phyloP scores from a whole-genome alignment of 2,329 filamentous ascomycete genomes.

The Neofusicoccum ribis region DNA sequence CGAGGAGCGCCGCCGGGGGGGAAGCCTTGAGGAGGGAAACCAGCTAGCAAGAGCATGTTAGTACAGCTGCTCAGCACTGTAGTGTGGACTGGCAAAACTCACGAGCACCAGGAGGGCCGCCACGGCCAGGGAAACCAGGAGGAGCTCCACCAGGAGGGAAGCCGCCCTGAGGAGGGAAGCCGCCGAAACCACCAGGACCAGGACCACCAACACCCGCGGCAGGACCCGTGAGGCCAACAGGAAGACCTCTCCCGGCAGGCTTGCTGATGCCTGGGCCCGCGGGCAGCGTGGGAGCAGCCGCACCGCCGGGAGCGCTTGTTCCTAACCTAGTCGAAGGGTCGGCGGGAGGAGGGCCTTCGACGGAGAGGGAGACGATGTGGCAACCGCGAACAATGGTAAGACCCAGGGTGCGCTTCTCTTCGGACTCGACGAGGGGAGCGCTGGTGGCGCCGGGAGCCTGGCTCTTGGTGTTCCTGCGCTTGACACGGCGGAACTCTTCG shows the following conservation, averaged over 20 bases:
- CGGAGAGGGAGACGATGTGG: conserved; percentile 90
- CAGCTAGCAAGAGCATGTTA: conserved; percentile 26
- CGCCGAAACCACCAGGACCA: conserved; percentile 61
- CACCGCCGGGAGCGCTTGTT: conserved; percentile 68
- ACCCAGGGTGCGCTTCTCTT: conserved; percentile 97
- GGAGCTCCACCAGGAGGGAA: conserved; percentile 48
- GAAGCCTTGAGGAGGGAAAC: conserved; percentile 27
- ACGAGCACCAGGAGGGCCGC: conserved; percentile 38
- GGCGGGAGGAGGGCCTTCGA: conserved; percentile 92
- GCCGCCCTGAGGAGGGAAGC: conserved; percentile 52
- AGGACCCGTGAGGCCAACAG: conserved; percentile 83
- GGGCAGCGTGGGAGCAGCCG: conserved; percentile 62
- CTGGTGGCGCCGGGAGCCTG: conserved; percentile 62
- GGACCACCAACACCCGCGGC: conserved; percentile 83
- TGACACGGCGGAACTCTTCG: conserved; percentile 92
- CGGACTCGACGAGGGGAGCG: conserved; percentile 73
- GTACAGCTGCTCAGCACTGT: conserved; percentile 9
- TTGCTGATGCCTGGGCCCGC: conserved; percentile 87
- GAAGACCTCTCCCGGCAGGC: conserved; percentile 82
- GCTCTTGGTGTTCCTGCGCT: conserved; percentile 77
- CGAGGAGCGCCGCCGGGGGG: conserved; percentile 38
- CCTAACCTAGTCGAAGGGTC: conserved; percentile 90
- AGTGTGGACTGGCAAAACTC: background rate
- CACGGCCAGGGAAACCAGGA: conserved; percentile 29
- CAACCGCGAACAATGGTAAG: conserved; percentile 92